These are phyloP conservation scores for Lipomyces mesembrius DNA, from an alignment of 805 yeast genomes.

Conservation along the genomic window DNA sequence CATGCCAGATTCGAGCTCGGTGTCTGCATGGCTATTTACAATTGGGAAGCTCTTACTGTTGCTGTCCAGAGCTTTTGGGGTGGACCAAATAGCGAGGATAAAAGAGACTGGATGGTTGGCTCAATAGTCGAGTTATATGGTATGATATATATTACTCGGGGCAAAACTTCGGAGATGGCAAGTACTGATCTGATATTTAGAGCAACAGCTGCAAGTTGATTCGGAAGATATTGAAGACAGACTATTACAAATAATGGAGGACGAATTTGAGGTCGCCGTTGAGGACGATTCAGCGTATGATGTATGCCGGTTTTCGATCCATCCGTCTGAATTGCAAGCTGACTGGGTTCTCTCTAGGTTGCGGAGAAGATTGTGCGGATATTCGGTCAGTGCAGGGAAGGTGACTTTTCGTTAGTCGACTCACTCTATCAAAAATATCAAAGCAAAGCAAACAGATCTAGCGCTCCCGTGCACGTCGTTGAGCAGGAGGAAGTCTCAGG, in stretches of 20 bases:
- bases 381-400: slow-evolving; percentile 65
- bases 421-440: slow-evolving; percentile 63
- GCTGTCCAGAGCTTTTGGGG: slow-evolving; percentile 97
- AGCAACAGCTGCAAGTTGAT: slow-evolving; percentile 59
- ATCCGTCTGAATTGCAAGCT: neutral
- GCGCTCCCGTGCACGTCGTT: slow-evolving; percentile 47
- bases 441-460: slow-evolving; percentile 52
- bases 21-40: slow-evolving; percentile 84
- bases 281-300: slow-evolving; percentile 86
- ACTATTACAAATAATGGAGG: slow-evolving; percentile 85
- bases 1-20: slow-evolving; percentile 92
- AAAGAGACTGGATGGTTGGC: slow-evolving; percentile 93
- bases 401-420: slow-evolving; percentile 62
- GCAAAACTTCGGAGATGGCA: neutral
- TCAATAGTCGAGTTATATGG: slow-evolving; percentile 77
- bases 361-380: slow-evolving; percentile 68
- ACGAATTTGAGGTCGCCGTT: slow-evolving; percentile 86
- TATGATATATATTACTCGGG: neutral
- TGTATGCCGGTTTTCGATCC: slow-evolving; percentile 9
- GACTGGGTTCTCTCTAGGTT: slow-evolving; percentile 46
- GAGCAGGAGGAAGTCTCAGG: slow-evolving; percentile 58
- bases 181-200: slow-evolving; percentile 12
- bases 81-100: slow-evolving; percentile 86
- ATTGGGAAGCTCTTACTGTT: slow-evolving; percentile 84
- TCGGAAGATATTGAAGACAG: slow-evolving; percentile 82